Conservation (phyloP, 1,284 basidiomycete genomes). For the Volvariella volvacea region DNA sequence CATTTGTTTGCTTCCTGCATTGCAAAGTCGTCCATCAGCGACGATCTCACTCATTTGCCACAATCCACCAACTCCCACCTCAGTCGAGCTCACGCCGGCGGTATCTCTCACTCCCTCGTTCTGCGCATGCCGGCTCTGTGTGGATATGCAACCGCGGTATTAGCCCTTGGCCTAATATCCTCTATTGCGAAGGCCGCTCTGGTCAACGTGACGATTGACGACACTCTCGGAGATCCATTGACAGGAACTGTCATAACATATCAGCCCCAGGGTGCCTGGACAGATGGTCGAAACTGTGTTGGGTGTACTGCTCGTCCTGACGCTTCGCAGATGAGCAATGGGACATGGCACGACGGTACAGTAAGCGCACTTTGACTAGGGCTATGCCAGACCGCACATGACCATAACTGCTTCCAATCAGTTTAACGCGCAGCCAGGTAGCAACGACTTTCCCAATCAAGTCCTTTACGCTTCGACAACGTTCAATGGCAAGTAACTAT, state of each 20-base stretch:
- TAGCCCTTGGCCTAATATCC: background rate
- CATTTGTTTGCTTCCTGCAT: background rate
- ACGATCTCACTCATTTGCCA: no score
- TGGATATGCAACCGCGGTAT: no score
- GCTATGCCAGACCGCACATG: background rate
- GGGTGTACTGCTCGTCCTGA: slow-evolving; percentile 19
- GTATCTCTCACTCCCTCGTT: no score
- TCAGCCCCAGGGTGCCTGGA: slow-evolving; percentile 22
- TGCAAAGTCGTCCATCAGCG: no score
- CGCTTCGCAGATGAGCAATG: slow-evolving; percentile 7
- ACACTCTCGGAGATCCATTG: slow-evolving; percentile 29
- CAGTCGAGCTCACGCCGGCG: no score
- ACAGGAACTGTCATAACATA: slow-evolving; percentile 22
- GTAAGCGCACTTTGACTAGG: background rate
- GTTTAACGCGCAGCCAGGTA: slow-evolving; percentile 12
- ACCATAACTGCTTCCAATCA: slow-evolving; percentile 17
- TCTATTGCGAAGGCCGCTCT: slow-evolving; percentile 16
- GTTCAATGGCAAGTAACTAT: slow-evolving; percentile 17
- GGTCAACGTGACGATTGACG: slow-evolving; percentile 36
- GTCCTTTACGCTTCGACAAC: slow-evolving; percentile 12
- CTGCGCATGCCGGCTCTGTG: no score
- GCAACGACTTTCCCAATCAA: slow-evolving; percentile 11
- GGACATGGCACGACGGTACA: slow-evolving; percentile 7
- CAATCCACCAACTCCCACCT: no score
- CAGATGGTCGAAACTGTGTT: slow-evolving; percentile 15